Evolutionary conservation across 768 basidiomycete species (phyloP).

Genomic region (Antrodiella citrinella): DNA sequence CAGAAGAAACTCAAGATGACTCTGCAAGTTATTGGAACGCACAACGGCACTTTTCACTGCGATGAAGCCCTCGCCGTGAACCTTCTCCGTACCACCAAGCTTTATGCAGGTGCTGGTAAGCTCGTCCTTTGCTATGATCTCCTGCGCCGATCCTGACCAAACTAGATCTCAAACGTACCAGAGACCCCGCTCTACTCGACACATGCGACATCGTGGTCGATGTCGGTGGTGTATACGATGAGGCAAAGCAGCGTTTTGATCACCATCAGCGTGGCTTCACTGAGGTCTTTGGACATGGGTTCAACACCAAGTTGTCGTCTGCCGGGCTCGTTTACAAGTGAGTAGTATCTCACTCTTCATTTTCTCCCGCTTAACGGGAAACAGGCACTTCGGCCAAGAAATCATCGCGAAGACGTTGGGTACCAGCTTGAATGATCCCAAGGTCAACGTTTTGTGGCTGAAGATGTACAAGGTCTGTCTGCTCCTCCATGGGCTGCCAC

Average conservation of each 20-base stretch:
- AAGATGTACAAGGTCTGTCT: slow-evolving; percentile 72
- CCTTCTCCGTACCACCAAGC: slow-evolving; percentile 68
- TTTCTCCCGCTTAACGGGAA: background rate
- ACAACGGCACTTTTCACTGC: slow-evolving; percentile 94
- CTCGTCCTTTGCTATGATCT: slow-evolving; percentile 23
- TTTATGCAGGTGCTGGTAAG: slow-evolving; percentile 70
- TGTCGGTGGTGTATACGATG: slow-evolving; percentile 89
- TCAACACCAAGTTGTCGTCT: slow-evolving; percentile 81
- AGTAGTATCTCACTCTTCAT: slow-evolving; percentile 17
- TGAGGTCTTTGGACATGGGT: slow-evolving; percentile 84
- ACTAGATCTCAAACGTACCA: slow-evolving; percentile 52
- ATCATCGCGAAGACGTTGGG: slow-evolving; percentile 62
- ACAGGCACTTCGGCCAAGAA: slow-evolving; percentile 83
- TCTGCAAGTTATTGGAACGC: slow-evolving; percentile 67
- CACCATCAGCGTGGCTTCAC: slow-evolving; percentile 94
- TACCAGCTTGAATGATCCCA: slow-evolving; percentile 45
- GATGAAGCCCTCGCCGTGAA: slow-evolving; percentile 95
- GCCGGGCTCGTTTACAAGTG: slow-evolving; percentile 97
- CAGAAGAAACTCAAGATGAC: background rate
- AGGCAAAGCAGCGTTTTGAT: slow-evolving; percentile 72
- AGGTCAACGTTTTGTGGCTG: slow-evolving; percentile 71
- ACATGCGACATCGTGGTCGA: slow-evolving; percentile 93
- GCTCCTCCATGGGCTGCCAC: background rate
- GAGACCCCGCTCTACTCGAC: slow-evolving; percentile 64
- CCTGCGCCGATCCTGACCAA: no score